Base-by-base conservation (phyloP, 1,284 basidiomycete genomes). In the Phellopilus nigrolimitatus region DNA sequence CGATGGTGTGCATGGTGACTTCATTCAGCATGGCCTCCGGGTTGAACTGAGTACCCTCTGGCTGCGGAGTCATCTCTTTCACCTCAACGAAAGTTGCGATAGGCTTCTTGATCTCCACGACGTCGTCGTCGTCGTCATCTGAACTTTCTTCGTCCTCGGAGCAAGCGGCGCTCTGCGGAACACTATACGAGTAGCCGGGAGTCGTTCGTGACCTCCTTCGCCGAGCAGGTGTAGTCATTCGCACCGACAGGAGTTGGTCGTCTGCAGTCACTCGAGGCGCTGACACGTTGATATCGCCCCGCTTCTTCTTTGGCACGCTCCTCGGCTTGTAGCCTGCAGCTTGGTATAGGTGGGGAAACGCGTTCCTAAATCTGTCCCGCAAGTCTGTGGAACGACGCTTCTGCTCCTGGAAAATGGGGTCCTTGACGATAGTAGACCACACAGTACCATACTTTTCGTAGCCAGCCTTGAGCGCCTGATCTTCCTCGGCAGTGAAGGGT, bases 361-460 rank as follows among this genome's bases (percentile, higher is more conserved):
- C 91, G 65, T 94, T 94, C 55, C 91, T 77, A 63, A 94, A 94
- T 41, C 91, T 75, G 67, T 94, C 91, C 36, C 91, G 72, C 54
- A 94, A 71, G 69, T 94, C 91, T 1, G 91, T 94, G 27, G 86
- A 88, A 53, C 88, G 78, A 7, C 91, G 72, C 59, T 84, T 84
- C 66, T 90, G 83, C 60, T 82, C 81, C 62, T 82, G 78, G 68
- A 94, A 92, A 54, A 91, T 71, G 34, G 91, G 87, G 66, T 93
- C 88, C 64, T 90, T 89, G 57, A 89, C 88, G 60, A 94, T 94
- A 43, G 84, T 80, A 6, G 90, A 88, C 91, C 91, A 94, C 2
- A 91, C 82, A 0, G 91, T 91, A 52, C 91, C 91, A 62, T 92
- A 86, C 64, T 82, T 84, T 63, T 90, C 84, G 68, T 92, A 94